phyloP scores from a whole-genome alignment of 1,139 yeast genomes.

The Yamadazyma sp. region DNA sequence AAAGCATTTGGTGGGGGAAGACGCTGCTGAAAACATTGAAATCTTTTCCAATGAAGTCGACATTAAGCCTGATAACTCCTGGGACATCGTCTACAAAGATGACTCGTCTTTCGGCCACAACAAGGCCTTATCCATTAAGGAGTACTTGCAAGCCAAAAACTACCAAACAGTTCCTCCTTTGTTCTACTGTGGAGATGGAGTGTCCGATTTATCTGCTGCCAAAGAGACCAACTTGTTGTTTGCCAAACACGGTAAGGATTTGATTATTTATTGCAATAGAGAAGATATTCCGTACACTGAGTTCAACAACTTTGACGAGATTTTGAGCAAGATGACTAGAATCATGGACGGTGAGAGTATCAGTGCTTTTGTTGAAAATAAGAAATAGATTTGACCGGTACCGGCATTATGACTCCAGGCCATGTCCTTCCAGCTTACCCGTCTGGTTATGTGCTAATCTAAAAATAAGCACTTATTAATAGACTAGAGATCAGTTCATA shows the following conservation, averaged over 20 bases:
- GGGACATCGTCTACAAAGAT: constrained; percentile 87
- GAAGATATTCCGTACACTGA: constrained; percentile 84
- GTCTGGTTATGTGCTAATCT: too few species aligned
- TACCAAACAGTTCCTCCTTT: constrained; percentile 48
- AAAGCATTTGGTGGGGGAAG: constrained; percentile 70
- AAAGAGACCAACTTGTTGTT: constrained; percentile 88
- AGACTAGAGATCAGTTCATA: neutral
- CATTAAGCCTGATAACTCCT: constrained; percentile 52
- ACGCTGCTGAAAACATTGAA: constrained; percentile 70
- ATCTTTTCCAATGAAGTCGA: constrained; percentile 81
- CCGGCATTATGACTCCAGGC: too few species aligned
- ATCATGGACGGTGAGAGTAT: constrained; percentile 33
- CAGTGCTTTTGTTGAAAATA: constrained; percentile 29
- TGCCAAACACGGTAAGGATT: constrained; percentile 90
- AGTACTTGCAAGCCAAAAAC: constrained; percentile 52
- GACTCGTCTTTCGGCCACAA: constrained; percentile 92
- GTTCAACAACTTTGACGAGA: constrained; percentile 74
- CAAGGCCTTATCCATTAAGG: constrained; percentile 78
- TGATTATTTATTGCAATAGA: constrained; percentile 77
- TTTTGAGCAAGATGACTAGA: constrained; percentile 50
- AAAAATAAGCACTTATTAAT: too few species aligned
- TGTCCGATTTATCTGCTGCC: constrained; percentile 92
- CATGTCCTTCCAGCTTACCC: too few species aligned
- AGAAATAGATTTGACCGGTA: too few species aligned
- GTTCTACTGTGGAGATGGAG: constrained; percentile 97